These are phyloP conservation scores for Plicaturopsis crispa DNA, from an alignment of 768 basidiomycete genomes.

Conservation along the genomic window DNA sequence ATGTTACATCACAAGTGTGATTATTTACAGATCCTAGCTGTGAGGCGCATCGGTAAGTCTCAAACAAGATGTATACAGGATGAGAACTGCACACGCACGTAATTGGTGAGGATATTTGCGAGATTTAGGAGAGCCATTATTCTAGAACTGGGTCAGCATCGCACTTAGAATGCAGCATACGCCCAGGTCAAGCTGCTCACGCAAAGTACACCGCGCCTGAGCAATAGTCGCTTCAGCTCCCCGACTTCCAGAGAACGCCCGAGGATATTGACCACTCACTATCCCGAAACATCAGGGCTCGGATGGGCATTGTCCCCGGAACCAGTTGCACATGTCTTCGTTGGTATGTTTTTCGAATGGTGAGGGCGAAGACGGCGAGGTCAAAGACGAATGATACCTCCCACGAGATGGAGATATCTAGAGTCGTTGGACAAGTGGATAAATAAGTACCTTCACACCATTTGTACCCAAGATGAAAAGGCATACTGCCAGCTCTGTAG, in stretches of 20 bases:
- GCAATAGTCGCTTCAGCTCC: no score
- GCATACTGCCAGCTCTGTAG: no score
- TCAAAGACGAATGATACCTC: slow-evolving; percentile 24
- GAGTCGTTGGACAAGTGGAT: slow-evolving; percentile 5
- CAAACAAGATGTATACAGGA: no score
- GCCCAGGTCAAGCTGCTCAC: slow-evolving; percentile 15
- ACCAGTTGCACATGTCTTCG: slow-evolving; percentile 6
- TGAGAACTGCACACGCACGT: slow-evolving; percentile 15
- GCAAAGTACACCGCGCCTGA: slow-evolving; percentile 30
- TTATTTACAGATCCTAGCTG: no score
- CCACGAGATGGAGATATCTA: slow-evolving; percentile 26
- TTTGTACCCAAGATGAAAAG: no score
- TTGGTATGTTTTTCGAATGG: slow-evolving; percentile 19
- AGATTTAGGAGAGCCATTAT: slow-evolving; percentile 24
- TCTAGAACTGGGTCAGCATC: slow-evolving; percentile 11
- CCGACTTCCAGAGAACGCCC: no score
- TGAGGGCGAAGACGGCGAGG: slow-evolving; percentile 21
- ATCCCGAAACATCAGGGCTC: slow-evolving; percentile 23
- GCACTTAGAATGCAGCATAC: background rate
- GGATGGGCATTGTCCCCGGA: slow-evolving; percentile 2
- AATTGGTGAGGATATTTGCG: slow-evolving; percentile 25
- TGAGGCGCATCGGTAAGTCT: no score
- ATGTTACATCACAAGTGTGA: no score
- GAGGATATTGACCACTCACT: no score
- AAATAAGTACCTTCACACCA: no score